Base-by-base conservation (phyloP, 108 stramenopile genomes). In the Epithemia pelagica region DNA sequence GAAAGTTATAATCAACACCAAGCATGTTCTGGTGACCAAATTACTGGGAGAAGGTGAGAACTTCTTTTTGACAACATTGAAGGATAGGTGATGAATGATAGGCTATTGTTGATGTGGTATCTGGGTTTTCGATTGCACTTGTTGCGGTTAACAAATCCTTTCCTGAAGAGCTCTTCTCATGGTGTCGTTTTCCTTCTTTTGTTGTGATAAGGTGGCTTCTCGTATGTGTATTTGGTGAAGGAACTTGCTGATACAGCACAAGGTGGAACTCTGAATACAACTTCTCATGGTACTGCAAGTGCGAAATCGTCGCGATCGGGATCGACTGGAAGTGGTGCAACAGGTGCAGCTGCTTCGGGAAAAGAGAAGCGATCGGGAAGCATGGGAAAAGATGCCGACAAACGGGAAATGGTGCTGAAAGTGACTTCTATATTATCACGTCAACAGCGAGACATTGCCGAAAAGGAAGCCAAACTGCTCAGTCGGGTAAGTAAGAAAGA, bases 171-270 rank as follows among this genome's bases (percentile, higher is more conserved):
- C n/a, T n/a, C n/a, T n/a, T n/a, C n/a, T n/a, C n/a, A n/a, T n/a
- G n/a, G n/a, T n/a, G n/a, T n/a, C n/a, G 66, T 65, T 51, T 29
- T 57, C 28, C 54, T 65, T 24, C 55, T 22, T 15, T 5, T 46
- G 15, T 15, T 46, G 5, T 46, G 15, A 46, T 15, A 10, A 82
- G 87, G 92, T 53, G 96, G 95, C 0, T 97, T 97, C 57, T 94
- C 94, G n/a, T 95, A 87, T 75, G 94, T 97, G 0, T 95, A 95
- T 72, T 69, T 90, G 29, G 92, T 89, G 1, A 77, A 83, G 33
- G 84, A 87, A 57, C 75, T 64, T 3, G 52, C 53, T 7, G 69
- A 64, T 68, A 54, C 71, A 58, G 55, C 68, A 53, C 61, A 23
- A 32, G 61, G 52, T 2, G 30, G 33, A 53, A 27, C 68, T 52